Evolutionary conservation across 2,329 filamentous ascomycete genomes (phyloP), one percentile per base, ranked within the genome.

Genomic region (Fusarium neocosmosporiellum): DNA sequence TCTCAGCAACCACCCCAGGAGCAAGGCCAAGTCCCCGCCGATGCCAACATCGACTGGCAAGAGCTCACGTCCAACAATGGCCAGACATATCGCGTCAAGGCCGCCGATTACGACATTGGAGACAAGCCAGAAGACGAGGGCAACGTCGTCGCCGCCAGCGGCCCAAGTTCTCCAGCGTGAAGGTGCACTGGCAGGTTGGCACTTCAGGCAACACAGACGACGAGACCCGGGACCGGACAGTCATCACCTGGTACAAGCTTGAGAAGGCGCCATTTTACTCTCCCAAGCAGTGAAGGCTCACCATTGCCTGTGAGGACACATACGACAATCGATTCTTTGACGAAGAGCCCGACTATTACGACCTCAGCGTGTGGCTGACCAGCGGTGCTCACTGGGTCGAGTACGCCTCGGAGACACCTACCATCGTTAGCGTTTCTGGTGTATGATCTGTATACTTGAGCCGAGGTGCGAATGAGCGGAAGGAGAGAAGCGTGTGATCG

Each of bases 331-430:
- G 37, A 13, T 41, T 41, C 3, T 41, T 41, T 13, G 37, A 41
- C 37, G 37, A 39, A 39, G 37, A 41, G 37, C 37, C 37, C n/a
- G 37, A 41, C n/a, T 41, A 41, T 41, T 41, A 20, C n/a, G 37
- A 41, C n/a, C 37, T 41, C n/a, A 13, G 20, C 13, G 37, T 41
- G 37, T 20, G 37, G 37, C 5, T 41, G 37, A 20, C 37, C 1
- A 41, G 37, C 2, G 37, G 37, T 6, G 20, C 10, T 5, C 36
- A 39, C 4, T 39, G 36, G 36, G 36, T 39, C 6, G 36, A 41
- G 37, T 41, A 41, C n/a, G 20, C 20, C 39, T 43, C 39, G 1
- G 39, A 43, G 11, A 16, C 7, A 5, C 41, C 20, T 14, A 24
- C 41, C 6, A 24, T 43, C 4, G 7, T 43, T 1, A 43, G 41